Evolutionary conservation across 768 basidiomycete species (phyloP).

Genomic region (Boletellus ananas): DNA sequence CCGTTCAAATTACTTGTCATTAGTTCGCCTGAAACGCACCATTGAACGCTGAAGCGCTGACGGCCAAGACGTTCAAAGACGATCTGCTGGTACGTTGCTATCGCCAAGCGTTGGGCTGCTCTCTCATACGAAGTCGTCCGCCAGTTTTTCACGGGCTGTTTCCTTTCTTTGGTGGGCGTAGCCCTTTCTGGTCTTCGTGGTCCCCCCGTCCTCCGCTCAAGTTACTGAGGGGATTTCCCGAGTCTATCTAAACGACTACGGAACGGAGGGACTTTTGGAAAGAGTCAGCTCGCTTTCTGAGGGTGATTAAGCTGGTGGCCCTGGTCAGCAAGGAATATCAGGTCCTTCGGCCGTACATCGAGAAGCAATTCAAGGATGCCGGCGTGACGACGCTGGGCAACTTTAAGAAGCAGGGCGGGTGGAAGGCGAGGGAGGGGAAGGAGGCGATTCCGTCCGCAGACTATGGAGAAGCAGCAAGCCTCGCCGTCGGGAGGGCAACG

Average conservation of each 20-base stretch:
- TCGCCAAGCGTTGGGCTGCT: not conserved
- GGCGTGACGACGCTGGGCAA: too few relatives aligned
- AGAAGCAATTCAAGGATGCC: not conserved
- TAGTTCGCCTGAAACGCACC: constrained; percentile 1
- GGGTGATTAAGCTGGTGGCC: not conserved
- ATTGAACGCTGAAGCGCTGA: constrained; percentile 2
- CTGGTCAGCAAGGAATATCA: constrained; percentile 3
- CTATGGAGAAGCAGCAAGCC: constrained; percentile 1
- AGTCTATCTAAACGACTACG: not conserved
- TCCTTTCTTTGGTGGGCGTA: constrained; percentile 18
- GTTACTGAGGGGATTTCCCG: constrained; percentile 13
- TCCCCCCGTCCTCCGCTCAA: constrained; percentile 7
- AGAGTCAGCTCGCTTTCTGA: not conserved
- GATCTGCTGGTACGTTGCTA: constrained; percentile 1
- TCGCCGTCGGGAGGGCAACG: constrained; percentile 14
- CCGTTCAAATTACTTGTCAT: constrained; percentile 5
- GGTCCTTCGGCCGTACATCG: constrained; percentile 4
- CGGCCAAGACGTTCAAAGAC: not conserved
- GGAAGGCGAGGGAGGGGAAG: not conserved
- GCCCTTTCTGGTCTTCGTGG: constrained; percentile 17
- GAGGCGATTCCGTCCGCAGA: not conserved
- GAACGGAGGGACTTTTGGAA: not conserved
- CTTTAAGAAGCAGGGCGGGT: not conserved
- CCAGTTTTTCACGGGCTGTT: constrained; percentile 12
- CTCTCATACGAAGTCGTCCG: not conserved